Base-by-base conservation (phyloP, 2,329 filamentous ascomycete genomes). In the Xylaria sp. region DNA sequence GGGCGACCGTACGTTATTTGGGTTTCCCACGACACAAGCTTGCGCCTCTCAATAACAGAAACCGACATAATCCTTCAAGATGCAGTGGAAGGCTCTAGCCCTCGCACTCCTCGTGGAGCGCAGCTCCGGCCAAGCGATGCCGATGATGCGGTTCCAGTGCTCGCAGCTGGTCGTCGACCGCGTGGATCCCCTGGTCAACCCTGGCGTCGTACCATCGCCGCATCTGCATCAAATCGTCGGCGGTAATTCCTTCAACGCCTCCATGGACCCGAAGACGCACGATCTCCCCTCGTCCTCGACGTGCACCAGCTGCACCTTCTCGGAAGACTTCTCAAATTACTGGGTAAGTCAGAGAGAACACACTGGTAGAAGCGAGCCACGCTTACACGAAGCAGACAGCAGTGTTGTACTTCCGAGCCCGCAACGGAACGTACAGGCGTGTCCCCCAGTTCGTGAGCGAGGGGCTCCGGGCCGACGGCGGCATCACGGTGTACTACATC, bases 61-160 rank as follows among this genome's bases (percentile, higher is more conserved):
- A 33, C 41, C 62, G 53, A 54, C 52, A 64, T 62, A 54, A 47
- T 40, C 63, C 38, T 43, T 25, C 56, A 63, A 33, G 41, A 67
- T 67, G 65, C 60, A 63, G 56, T 65, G 54, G 54, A 67, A 62
- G 38, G 15, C 54, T 15, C 27, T 65, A 19, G 27, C 38, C 41
- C 44, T 61, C 13, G 60, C 57, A 6, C 57, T 65, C 19, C 60
- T 67, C 48, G 66, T 55, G 47, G 49, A 63, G 65, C 61, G 62
- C 46, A 65, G 63, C 66, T 56, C 38, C 60, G 46, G 64, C 63
- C 67, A 72, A 31, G 52, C 35, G 73, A 73, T 54, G 76, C 77
- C 58, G 73, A 81, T 66, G 73, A 59, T 73, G 67, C 67, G 72
- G 1, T 73, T 73, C 56, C 64, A 67, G 13, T 73, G 71, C 58